phyloP scores from a whole-genome alignment of 352 stramenopile genomes.

The Pythium periplocum region DNA sequence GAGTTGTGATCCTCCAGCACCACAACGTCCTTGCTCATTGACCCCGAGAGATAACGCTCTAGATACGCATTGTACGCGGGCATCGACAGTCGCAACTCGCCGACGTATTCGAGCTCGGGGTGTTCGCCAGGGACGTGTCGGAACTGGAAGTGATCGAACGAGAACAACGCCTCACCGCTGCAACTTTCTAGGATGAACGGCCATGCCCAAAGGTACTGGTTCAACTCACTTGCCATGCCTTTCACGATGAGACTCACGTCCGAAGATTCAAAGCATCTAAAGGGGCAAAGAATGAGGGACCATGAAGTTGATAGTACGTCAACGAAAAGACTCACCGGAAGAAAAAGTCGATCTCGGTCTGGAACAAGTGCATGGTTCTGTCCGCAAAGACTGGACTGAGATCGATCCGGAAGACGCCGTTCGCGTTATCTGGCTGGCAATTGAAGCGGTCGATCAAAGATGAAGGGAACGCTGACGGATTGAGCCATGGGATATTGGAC shows the following conservation, averaged over 20 bases:
- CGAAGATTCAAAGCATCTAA: constrained; percentile 66
- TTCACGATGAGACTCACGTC: constrained; percentile 76
- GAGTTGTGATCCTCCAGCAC: constrained; percentile 62
- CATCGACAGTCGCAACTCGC: constrained; percentile 65
- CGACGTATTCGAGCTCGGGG: constrained; percentile 63
- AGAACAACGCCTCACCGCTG: constrained; percentile 57
- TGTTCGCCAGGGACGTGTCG: constrained; percentile 36
- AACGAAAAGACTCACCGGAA: constrained; percentile 15
- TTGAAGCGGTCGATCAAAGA: constrained; percentile 19
- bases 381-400: constrained; percentile 22
- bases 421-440: constrained; percentile 21
- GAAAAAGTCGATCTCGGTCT: constrained; percentile 33
- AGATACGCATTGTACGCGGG: constrained; percentile 71
- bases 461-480: constrained; percentile 16
- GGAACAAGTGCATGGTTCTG: constrained; percentile 20
- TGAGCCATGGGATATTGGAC: constrained; percentile 22
- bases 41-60: constrained; percentile 62
- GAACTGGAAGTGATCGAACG: constrained; percentile 79
- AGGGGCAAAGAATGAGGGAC: neutral
- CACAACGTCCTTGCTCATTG: constrained; percentile 49
- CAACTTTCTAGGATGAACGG: constrained; percentile 78
- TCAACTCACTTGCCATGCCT: constrained; percentile 73
- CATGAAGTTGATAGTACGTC: too few relatives aligned
- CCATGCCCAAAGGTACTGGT: constrained; percentile 80
- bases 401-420: constrained; percentile 30